Evolutionary conservation across 768 basidiomycete genomes (phyloP).

Genomic region (Rossbeevera mucosa): DNA sequence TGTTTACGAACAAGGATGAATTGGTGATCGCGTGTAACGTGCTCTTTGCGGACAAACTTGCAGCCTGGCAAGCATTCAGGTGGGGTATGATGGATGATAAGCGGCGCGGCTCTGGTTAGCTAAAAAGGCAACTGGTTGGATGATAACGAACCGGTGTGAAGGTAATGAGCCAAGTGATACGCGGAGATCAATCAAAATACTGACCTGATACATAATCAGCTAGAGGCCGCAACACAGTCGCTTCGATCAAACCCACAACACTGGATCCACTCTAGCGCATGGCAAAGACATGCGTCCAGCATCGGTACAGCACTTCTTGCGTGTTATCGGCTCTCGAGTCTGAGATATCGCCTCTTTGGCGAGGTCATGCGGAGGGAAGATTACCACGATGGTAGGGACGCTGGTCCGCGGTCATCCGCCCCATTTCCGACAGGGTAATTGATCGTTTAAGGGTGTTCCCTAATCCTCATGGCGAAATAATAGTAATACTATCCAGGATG

Average conservation of each 20-base stretch:
- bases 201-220: background rate
- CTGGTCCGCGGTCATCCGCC: slow-evolving; percentile 14
- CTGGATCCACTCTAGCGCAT: background rate
- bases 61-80: background rate
- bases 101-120: background rate
- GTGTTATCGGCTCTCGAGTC: background rate
- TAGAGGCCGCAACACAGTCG: background rate
- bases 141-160: background rate
- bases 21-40: background rate
- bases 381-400: background rate
- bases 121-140: background rate
- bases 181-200: background rate
- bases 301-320: too few relatives aligned
- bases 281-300: background rate
- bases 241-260: background rate
- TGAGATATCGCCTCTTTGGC: background rate
- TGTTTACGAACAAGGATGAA: background rate
- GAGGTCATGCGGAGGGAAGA: background rate
- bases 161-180: background rate
- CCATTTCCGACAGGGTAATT: slow-evolving; percentile 2
- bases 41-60: background rate
- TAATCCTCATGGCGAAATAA: slow-evolving; percentile 15
- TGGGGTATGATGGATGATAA: background rate
- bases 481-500: background rate
- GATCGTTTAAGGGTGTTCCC: slow-evolving; percentile 9